Percentiles rank a stretch among this genome's conserved stretches.
Evolutionary conservation across 1,139 yeast species (phyloP).

Genomic region (Diutina ranongensis): DNA sequence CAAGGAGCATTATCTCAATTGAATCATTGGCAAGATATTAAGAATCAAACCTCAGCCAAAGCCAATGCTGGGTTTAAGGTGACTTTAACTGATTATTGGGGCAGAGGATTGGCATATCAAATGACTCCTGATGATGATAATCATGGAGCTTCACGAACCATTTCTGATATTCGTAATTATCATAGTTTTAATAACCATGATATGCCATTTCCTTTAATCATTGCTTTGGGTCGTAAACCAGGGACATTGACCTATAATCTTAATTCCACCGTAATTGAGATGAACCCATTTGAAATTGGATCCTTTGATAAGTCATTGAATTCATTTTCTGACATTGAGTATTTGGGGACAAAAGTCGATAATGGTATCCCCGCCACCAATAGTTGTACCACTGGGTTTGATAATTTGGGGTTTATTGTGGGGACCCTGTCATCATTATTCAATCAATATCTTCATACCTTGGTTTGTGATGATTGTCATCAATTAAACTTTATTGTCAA

Average conservation of each 20-base stretch:
- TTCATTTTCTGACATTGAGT: slow-evolving; percentile 50
- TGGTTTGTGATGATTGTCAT: slow-evolving; percentile 29
- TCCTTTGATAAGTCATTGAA: slow-evolving; percentile 72
- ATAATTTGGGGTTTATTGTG: slow-evolving; percentile 64
- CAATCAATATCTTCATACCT: slow-evolving; percentile 52
- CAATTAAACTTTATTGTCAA: slow-evolving; percentile 36
- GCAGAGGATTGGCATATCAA: slow-evolving; percentile 72
- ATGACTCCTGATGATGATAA: slow-evolving; percentile 40
- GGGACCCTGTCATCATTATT: slow-evolving; percentile 76
- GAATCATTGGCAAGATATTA: slow-evolving; percentile 27
- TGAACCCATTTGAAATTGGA: slow-evolving; percentile 77
- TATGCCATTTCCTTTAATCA: slow-evolving; percentile 76
- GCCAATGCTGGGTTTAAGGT: slow-evolving; percentile 66
- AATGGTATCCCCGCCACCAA: background rate
- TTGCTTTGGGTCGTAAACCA: slow-evolving; percentile 72
- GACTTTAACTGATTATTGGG: slow-evolving; percentile 88
- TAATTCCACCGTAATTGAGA: slow-evolving; percentile 70
- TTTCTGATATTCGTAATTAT: background rate
- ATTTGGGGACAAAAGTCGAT: slow-evolving; percentile 46
- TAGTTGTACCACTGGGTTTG: slow-evolving; percentile 43
- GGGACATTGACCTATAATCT: slow-evolving; percentile 48
- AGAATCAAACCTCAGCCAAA: slow-evolving; percentile 47
- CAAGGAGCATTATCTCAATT: slow-evolving; percentile 19
- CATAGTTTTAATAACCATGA: slow-evolving; percentile 48
- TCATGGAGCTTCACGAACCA: slow-evolving; percentile 12